Evolutionary conservation across 2,329 filamentous ascomycete species (phyloP).

Genomic region (Stachybotrys chartarum): DNA sequence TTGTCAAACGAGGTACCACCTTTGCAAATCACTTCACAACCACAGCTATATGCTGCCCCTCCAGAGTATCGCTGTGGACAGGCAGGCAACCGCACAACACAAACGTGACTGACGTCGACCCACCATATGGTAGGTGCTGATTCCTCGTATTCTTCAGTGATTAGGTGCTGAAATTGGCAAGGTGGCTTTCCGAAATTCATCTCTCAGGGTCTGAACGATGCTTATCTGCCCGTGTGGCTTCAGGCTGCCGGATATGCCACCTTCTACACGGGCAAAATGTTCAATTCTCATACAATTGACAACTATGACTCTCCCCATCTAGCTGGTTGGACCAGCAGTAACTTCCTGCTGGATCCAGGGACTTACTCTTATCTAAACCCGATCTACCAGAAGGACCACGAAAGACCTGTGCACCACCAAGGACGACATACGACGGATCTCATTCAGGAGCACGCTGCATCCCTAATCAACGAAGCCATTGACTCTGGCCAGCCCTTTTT

Average conservation of each 20-base stretch:
- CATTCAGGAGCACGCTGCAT: conserved; percentile 49
- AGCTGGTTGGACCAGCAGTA: conserved; percentile 47
- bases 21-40: conserved; percentile 53
- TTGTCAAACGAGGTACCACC: conserved; percentile 44
- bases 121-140: conserved; percentile 30
- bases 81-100: conserved; percentile 57
- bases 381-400: conserved; percentile 37
- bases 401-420: conserved; percentile 18
- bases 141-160: too few species aligned
- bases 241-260: conserved; percentile 62
- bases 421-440: conserved; percentile 44
- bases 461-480: conserved; percentile 55
- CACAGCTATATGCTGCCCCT: conserved; percentile 48
- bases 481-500: conserved; percentile 55
- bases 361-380: conserved; percentile 40
- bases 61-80: conserved; percentile 50
- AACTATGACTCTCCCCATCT: conserved; percentile 55
- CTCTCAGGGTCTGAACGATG: conserved; percentile 56
- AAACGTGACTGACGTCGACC: conserved; percentile 44
- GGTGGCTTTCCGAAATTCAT: conserved; percentile 49
- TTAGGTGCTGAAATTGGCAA: too few species aligned
- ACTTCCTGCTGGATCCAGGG: conserved; percentile 27
- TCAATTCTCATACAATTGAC: conserved; percentile 53
- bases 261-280: conserved; percentile 67
- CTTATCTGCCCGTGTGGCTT: conserved; percentile 58